Evolutionary conservation across 345 rosid genomes (phyloP), one percentile per base, ranked within the genome.

Genomic region (Capsella bursapastoris): DNA sequence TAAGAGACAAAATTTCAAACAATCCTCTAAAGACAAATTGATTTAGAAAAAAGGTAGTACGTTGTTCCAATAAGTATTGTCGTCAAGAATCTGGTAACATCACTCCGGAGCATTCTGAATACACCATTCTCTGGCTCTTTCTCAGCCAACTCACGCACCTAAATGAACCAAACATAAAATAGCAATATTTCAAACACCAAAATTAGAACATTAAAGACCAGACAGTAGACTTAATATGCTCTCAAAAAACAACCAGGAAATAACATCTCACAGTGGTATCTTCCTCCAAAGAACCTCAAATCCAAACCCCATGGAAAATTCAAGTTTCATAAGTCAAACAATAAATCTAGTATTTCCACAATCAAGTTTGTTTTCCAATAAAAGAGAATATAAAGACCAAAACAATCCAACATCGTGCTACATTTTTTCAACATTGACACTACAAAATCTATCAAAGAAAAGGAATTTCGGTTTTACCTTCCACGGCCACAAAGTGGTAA

Each of bases 31-130:
- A 47, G 8, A 43, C 15, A 64, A 76, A 69, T 43, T 59, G 25
- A 73, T 58, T 68, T 32, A 52, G 81, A 71, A 32, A 51, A 71
- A 81, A 78, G 48, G 32, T 35, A 65, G 64, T 89, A 95, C 98
- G 99, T 95, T 73, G 99, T 95, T 86, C 99, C 99, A 70, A 95
- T 95, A 55, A 95, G 98, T 80, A 95, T 95, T 10, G 99, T 95
- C 8, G 99, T 95, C 82, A 95, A 82, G 84, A 95, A 95, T 79
- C 99, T 92, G 65, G 99, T 95, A 49, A 95, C 97, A 81, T 95
- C 99, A 80, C 88, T 92, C 7, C 94, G 94, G 62, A 95, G 99
- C 96, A 90, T 83, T 83, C 84, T 88, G 87, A 95, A 95, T 74
- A 92, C 94, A 69, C 99, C 99, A 78, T 88, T 82, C 77, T 92